Base-by-base conservation (phyloP, 768 basidiomycete genomes). In the Leccinum aurantiacum region DNA sequence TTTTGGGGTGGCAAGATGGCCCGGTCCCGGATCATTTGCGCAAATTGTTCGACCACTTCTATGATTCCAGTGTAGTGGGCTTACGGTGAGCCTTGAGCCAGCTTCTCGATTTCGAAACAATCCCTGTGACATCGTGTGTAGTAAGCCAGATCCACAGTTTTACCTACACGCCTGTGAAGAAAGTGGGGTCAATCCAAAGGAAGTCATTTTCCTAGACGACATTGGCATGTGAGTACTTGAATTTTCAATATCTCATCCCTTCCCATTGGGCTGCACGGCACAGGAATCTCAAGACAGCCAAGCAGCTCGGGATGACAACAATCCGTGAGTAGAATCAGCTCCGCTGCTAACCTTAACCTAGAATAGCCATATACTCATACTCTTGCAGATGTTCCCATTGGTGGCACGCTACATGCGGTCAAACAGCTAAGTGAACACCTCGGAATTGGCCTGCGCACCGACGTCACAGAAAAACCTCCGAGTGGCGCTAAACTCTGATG, bases 181-280 rank as follows among this genome's bases (percentile, higher is more conserved):
- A 57, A 92, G 86, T 71, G 78, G 78, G 38, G 78, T 92, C 60
- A 66, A 69, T 58, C 88, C 89, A 25, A 69, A 77, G 24, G 81
- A 93, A 65, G 85, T 83, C 7, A 76, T 94, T 61, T 92, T 93
- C 72, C 77, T 94, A 49, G 91, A 93, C 69, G 91, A 94, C 67
- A 86, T 93, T 67, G 84, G 89, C 60, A 75, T 88, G 91, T 90
- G 72, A 73, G 90, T 53, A 55, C 22, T 25, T 17, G 48, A 49
- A 13, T 19, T 11, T 11, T 46, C 19, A 46, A 19, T 46, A 4
- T 11, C 44, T 19, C 58, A 9, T 19, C 50, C 7, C 15, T 11
- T 27, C 4, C 19, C 7, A 27, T 9, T 22, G 44, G 15, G 22
- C 2, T 22, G n/a, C 47, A 54, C 27, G 37, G n/a, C 56, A 35